A percentile compares a stretch with the other conserved stretches of the same genome.
Evolutionary conservation across 2,329 filamentous ascomycete genomes (phyloP).

Genomic region (Colletotrichum ledebouriae): DNA sequence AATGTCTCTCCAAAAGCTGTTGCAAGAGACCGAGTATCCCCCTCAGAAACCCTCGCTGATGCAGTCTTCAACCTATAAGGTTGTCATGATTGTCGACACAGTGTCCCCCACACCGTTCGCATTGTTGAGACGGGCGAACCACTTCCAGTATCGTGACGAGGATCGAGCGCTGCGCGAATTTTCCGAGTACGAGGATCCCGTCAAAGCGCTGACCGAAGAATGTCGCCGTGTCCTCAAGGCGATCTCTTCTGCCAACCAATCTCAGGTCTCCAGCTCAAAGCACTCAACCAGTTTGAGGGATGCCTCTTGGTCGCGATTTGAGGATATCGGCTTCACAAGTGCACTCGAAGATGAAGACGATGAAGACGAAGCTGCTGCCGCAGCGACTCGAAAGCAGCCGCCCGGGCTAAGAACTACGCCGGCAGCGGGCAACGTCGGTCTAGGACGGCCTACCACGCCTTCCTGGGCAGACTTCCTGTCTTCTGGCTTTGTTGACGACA

Average conservation of each 20-base stretch:
- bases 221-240: constrained; percentile 90
- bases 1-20: constrained; percentile 88
- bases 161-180: constrained; percentile 88
- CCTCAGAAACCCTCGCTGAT: constrained; percentile 83
- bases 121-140: constrained; percentile 87
- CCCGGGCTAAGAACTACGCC: constrained; percentile 74
- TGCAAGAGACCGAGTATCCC: constrained; percentile 95
- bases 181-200: constrained; percentile 89
- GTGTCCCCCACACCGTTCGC: constrained; percentile 96
- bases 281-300: constrained; percentile 81
- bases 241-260: constrained; percentile 91
- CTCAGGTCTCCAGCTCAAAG: constrained; percentile 77
- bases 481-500: constrained; percentile 87
- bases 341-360: constrained; percentile 79
- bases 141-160: constrained; percentile 95
- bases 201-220: constrained; percentile 91
- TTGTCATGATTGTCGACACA: constrained; percentile 95
- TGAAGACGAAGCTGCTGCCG: constrained; percentile 67
- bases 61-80: constrained; percentile 85
- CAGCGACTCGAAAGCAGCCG: constrained; percentile 54
- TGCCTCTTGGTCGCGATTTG: constrained; percentile 96
- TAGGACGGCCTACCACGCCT: constrained; percentile 89
- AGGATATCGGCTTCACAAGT: constrained; percentile 91
- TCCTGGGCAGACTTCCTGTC: constrained; percentile 99
- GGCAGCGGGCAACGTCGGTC: constrained; percentile 73